Conservation (phyloP, 306 rosid genomes). For the Parietaria judaica region DNA sequence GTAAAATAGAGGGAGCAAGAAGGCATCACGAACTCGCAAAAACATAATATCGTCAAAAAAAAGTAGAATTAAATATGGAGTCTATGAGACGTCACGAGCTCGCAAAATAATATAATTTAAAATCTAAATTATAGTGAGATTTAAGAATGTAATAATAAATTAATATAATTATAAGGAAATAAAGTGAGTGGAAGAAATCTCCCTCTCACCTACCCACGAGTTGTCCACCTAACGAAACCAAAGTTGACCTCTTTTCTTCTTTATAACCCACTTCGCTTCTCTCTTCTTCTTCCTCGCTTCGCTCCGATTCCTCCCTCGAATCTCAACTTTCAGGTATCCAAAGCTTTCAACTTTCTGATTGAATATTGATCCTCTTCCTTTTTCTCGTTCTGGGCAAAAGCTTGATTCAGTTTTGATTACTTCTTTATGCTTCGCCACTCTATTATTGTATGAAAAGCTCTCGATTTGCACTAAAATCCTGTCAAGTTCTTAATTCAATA, state of each 20-base stretch:
- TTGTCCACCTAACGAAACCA: slow-evolving; percentile 24
- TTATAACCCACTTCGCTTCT: background rate
- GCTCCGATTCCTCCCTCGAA: slow-evolving; percentile 1
- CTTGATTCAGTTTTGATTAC: background rate
- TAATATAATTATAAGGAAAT: background rate
- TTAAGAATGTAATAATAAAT: background rate
- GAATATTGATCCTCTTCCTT: background rate
- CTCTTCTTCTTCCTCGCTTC: slow-evolving; percentile 1
- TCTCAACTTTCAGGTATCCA: slow-evolving; percentile 36
- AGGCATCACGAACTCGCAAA: too few species aligned
- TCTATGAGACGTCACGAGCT: too few species aligned
- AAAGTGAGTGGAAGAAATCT: background rate
- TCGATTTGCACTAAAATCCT: background rate
- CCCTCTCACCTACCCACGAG: slow-evolving; percentile 7
- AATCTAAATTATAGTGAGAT: too few species aligned
- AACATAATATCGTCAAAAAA: too few species aligned
- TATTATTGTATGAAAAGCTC: background rate
- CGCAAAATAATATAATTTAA: too few species aligned
- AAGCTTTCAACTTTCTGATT: slow-evolving; percentile 4
- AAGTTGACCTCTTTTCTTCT: slow-evolving; percentile 9
- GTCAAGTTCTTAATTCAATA: background rate
- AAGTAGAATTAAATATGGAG: too few species aligned
- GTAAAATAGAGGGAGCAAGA: too few species aligned
- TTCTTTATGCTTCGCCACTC: background rate
- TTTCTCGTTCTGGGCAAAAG: background rate